These are phyloP conservation scores for Zymoseptoria tritici DNA, from an alignment of 2,329 filamentous ascomycete species.

Conservation along the genomic window DNA sequence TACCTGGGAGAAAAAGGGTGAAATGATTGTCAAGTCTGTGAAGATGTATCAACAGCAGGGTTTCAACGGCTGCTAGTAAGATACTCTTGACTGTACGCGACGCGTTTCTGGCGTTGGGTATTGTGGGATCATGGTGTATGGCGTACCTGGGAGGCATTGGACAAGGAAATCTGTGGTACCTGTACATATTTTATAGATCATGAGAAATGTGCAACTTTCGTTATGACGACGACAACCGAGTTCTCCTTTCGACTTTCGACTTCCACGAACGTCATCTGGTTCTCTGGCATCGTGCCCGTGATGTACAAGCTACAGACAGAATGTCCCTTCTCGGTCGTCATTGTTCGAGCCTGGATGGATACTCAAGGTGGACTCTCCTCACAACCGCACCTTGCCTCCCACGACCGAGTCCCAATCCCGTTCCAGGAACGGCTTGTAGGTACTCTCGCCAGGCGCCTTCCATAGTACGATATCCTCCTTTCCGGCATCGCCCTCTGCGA, in stretches of 20 bases:
- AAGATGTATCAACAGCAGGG: conserved; percentile 45
- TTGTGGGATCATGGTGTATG: neutral
- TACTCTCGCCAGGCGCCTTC: conserved; percentile 40
- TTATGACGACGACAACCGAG: neutral
- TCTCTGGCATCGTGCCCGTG: neutral
- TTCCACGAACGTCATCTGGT: neutral
- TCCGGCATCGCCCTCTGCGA: conserved; percentile 39
- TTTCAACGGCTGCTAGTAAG: conserved; percentile 38
- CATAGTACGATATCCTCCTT: conserved; percentile 44
- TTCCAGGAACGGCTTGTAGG: conserved; percentile 52
- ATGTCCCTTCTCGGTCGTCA: neutral
- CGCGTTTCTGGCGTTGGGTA: neutral
- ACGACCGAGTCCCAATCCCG: conserved; percentile 44
- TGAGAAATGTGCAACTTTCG: neutral
- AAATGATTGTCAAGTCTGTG: conserved; percentile 35
- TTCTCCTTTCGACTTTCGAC: neutral
- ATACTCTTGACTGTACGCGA: neutral
- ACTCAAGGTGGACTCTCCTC: neutral
- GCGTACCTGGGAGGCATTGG: neutral
- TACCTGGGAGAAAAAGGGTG: conserved; percentile 32
- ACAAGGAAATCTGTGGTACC: neutral
- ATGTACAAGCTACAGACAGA: neutral
- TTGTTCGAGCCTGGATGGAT: neutral
- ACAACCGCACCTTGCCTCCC: conserved; percentile 14
- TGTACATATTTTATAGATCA: neutral